phyloP scores from a whole-genome alignment of 352 stramenopile species.

The Phytophthora pseudosyringae region DNA sequence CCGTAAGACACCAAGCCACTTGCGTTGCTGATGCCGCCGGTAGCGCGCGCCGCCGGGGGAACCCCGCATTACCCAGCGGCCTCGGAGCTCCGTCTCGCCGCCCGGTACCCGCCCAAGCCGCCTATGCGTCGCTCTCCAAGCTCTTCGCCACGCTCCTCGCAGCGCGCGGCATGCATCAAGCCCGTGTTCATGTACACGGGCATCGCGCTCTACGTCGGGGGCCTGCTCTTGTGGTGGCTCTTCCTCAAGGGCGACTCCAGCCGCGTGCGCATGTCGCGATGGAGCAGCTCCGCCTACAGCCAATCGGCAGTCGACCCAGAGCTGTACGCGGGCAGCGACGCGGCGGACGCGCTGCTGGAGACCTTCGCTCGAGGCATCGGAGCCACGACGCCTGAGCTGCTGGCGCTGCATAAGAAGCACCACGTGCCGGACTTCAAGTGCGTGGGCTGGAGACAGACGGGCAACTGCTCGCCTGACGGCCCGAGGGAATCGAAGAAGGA shows the following conservation, averaged over 20 bases:
- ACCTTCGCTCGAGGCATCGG: constrained; percentile 33
- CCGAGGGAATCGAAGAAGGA: constrained; percentile 39
- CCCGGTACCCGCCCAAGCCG: neutral
- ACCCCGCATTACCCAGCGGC: constrained; percentile 4
- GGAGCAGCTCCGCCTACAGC: constrained; percentile 10
- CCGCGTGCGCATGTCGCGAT: constrained; percentile 19
- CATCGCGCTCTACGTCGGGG: constrained; percentile 26
- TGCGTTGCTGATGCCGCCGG: constrained; percentile 6
- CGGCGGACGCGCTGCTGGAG: constrained; percentile 6
- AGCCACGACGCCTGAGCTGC: constrained; percentile 21
- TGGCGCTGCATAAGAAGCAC: constrained; percentile 25
- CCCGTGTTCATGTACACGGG: constrained; percentile 27
- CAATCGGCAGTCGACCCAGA: neutral
- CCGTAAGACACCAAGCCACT: constrained; percentile 16
- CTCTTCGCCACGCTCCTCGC: constrained; percentile 12
- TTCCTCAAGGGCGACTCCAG: constrained; percentile 27
- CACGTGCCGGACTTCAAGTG: constrained; percentile 40
- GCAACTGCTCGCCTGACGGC: constrained; percentile 44
- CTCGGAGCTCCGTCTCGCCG: constrained; percentile 3
- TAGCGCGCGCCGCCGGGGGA: neutral
- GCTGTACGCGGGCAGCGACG: neutral
- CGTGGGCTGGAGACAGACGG: constrained; percentile 55
- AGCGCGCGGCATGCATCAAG: constrained; percentile 17
- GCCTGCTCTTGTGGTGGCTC: constrained; percentile 40
- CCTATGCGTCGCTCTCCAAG: constrained; percentile 16